Conservation (phyloP, 2,329 filamentous ascomycete genomes). For the Fusarium beomiforme region DNA sequence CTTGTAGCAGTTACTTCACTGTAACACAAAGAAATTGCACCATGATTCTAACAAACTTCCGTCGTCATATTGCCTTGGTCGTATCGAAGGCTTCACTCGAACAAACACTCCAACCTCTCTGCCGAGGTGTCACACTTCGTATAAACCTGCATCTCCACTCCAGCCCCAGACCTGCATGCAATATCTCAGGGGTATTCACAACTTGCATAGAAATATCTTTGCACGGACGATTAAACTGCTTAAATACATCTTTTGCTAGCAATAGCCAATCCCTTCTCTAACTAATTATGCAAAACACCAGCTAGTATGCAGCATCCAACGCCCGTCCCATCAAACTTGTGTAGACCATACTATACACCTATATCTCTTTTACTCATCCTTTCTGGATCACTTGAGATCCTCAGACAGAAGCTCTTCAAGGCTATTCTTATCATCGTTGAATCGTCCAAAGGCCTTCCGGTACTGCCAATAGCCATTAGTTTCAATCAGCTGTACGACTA, state of each 20-base stretch:
- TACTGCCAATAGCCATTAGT: conserved; percentile 43
- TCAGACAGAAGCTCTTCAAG: conserved; percentile 34
- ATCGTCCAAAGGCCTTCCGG: conserved; percentile 46
- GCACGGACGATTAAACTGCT: not conserved
- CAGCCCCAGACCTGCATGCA: conserved; percentile 1
- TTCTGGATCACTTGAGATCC: conserved; percentile 43
- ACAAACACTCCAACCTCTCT: not conserved
- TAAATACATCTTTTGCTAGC: not conserved
- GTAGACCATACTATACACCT: conserved; percentile 16
- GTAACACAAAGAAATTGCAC: not conserved
- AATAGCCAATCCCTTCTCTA: not conserved
- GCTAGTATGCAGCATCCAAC: conserved; percentile 30
- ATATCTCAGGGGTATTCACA: not conserved
- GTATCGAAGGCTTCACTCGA: not conserved
- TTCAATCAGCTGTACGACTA: not conserved
- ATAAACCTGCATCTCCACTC: not conserved
- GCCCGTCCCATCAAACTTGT: conserved; percentile 12
- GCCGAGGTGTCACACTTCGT: not conserved
- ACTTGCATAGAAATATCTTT: not conserved
- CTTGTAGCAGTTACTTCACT: not conserved
- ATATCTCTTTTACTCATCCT: not conserved
- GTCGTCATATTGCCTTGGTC: not conserved
- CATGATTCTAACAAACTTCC: not conserved
- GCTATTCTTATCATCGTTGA: conserved; percentile 32
- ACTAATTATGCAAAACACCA: conserved; percentile 13